Base-by-base conservation (phyloP, 2,329 filamentous ascomycete species). In the Botrytis porri region DNA sequence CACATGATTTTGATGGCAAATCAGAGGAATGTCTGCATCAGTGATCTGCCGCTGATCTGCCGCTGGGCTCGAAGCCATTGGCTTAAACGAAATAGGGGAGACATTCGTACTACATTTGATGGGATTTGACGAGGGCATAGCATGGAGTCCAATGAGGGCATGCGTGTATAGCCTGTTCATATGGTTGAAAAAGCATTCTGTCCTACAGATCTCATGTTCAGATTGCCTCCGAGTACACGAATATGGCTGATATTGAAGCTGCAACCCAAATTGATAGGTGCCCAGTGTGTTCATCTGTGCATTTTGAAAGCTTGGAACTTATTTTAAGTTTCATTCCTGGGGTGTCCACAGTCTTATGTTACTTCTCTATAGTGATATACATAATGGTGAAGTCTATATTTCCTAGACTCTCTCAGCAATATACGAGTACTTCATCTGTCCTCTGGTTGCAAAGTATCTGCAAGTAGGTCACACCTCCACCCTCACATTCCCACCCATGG, bases 391-490 rank as follows among this genome's bases (percentile, higher is more conserved):
- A 64, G 37, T 20, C 18, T 71, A 18, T 45, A 51, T 43, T n/a
- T 71, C 35, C 35, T 41, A 54, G 32, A 39, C 25, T 65, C 43
- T 66, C 22, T 65, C 29, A 54, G 35, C 64, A 35, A 67, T 32
- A 29, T n/a, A 29, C n/a, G 35, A n/a, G 20, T n/a, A 67, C 25
- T 67, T 35, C 45, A 39, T 22, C 9, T 67, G 14, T 29, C 35
- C 25, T 41, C 32, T 39, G 32, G 37, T 9, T 22, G 37, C 25
- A 29, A 48, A 67, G 45, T 32, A 59, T 57, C 37, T 59, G 51
- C 43, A 25, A 61, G 32, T 76, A 74, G 72, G 54, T 65, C 74
- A 77, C 67, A 77, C 25, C 37, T 71, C 70, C 64, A 59, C 59
- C 64, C 43, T 54, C 18, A 25, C 25, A 18, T 37, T 48, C 35